phyloP scores from a whole-genome alignment of 805 yeast species.

The Vanderwaltozyma verrucispora region DNA sequence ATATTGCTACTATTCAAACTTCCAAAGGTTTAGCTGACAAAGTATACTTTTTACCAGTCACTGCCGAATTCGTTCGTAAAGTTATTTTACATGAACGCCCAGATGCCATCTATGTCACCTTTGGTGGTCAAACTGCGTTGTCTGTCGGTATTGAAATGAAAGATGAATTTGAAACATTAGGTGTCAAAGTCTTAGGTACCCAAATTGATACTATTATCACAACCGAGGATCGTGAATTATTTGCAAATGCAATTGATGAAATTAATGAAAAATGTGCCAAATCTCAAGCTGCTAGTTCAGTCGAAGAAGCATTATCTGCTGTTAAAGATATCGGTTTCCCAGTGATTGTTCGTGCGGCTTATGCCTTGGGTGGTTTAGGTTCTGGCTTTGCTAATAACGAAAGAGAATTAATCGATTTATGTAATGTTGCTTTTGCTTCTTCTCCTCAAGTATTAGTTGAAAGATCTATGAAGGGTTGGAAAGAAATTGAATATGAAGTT shows the following conservation, averaged over 20 bases:
- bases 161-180: conserved; percentile 86
- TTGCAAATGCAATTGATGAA: conserved; percentile 90
- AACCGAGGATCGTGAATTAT: conserved; percentile 95
- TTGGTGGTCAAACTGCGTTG: conserved; percentile 98
- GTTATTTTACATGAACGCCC: conserved; percentile 93
- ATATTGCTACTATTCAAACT: conserved; percentile 97
- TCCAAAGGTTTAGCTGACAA: conserved; percentile 97
- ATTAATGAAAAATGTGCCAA: conserved; percentile 93
- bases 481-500: conserved; percentile 96
- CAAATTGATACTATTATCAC: conserved; percentile 93
- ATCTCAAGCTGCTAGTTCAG: conserved; percentile 72
- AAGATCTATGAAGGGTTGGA: conserved; percentile 98
- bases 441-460: conserved; percentile 95
- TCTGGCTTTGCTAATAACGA: conserved; percentile 94
- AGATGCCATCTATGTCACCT: conserved; percentile 92
- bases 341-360: conserved; percentile 94
- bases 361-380: conserved; percentile 95
- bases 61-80: conserved; percentile 90
- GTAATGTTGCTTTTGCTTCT: conserved; percentile 87
- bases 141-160: conserved; percentile 92
- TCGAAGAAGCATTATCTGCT: conserved; percentile 76
- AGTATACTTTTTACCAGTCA: conserved; percentile 96
- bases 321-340: conserved; percentile 88
- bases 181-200: conserved; percentile 90
- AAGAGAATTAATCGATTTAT: conserved; percentile 67